phyloP scores from a whole-genome alignment of 345 rosid genomes.

The Citrus inodora region DNA sequence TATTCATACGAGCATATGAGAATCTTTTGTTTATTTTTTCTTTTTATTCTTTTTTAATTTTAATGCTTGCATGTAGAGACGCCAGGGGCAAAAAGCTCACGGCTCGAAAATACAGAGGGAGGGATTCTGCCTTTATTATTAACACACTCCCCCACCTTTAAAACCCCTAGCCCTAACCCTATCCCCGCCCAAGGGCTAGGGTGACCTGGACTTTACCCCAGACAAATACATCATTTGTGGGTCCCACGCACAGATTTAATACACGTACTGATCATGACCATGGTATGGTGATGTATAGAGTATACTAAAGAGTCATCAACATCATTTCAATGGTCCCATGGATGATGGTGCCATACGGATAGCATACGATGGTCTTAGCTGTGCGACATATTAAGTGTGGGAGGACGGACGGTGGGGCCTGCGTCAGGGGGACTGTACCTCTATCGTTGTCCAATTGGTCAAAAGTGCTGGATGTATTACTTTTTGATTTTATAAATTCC shows the following conservation, averaged over 20 bases:
- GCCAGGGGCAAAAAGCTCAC: slow-evolving; percentile 12
- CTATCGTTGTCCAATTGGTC: not conserved
- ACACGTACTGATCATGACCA: no score
- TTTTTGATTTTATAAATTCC: no score
- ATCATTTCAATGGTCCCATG: not conserved
- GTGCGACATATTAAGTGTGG: not conserved
- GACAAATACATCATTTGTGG: no score
- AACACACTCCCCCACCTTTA: not conserved
- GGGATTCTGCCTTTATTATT: not conserved
- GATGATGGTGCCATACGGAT: not conserved
- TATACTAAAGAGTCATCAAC: not conserved
- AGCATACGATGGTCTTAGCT: not conserved
- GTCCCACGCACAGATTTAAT: no score
- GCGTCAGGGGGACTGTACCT: not conserved
- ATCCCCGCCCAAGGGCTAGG: not conserved
- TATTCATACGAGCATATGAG: no score
- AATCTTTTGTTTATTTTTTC: no score
- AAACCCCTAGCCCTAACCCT: not conserved
- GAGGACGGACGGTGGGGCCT: not conserved
- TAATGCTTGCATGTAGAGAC: no score
- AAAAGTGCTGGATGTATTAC: no score
- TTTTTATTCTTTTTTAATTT: no score
- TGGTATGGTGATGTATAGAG: no score
- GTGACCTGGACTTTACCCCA: no score
- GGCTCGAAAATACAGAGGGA: slow-evolving; percentile 24